These are phyloP conservation scores for Nematodospora valgi DNA, from an alignment of 805 yeast species.

Conservation along the genomic window DNA sequence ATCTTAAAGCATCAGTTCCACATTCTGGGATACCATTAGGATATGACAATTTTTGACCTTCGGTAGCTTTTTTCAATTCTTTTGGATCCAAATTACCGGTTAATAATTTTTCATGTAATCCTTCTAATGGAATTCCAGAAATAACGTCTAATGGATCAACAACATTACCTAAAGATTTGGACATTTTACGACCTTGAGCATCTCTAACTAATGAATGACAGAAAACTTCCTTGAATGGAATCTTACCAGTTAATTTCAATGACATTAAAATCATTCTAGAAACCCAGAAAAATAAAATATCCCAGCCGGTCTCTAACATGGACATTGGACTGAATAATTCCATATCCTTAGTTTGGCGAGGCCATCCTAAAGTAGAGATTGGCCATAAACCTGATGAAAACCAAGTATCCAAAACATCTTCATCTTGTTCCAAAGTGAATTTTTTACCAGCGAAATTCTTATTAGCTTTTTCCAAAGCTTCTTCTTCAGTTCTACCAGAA, in stretches of 20 bases:
- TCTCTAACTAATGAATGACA: slow-evolving; percentile 98
- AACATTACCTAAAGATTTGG: slow-evolving; percentile 95
- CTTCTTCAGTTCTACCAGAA: slow-evolving; percentile 79
- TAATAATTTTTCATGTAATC: slow-evolving; percentile 71
- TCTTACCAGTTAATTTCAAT: slow-evolving; percentile 80
- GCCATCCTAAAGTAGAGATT: slow-evolving; percentile 96
- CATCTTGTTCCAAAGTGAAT: slow-evolving; percentile 87
- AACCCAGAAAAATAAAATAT: slow-evolving; percentile 98
- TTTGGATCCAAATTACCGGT: slow-evolving; percentile 85
- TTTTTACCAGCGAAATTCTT: slow-evolving; percentile 66
- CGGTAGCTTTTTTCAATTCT: slow-evolving; percentile 82
- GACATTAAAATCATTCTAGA: slow-evolving; percentile 93
- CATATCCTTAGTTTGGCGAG: slow-evolving; percentile 71
- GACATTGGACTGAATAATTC: slow-evolving; percentile 83
- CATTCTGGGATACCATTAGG: slow-evolving; percentile 99
- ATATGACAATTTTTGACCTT: slow-evolving; percentile 84
- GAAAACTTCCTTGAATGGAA: slow-evolving; percentile 95
- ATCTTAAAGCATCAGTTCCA: slow-evolving; percentile 98
- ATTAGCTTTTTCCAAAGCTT: slow-evolving; percentile 80
- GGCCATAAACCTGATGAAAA: slow-evolving; percentile 99
- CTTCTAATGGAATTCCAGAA: slow-evolving; percentile 76
- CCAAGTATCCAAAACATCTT: slow-evolving; percentile 98
- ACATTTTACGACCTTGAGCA: slow-evolving; percentile 99
- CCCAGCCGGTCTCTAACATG: slow-evolving; percentile 98
- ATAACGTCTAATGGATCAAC: slow-evolving; percentile 95